phyloP scores from a whole-genome alignment of 768 basidiomycete genomes.

The Butyriboletus loyo region DNA sequence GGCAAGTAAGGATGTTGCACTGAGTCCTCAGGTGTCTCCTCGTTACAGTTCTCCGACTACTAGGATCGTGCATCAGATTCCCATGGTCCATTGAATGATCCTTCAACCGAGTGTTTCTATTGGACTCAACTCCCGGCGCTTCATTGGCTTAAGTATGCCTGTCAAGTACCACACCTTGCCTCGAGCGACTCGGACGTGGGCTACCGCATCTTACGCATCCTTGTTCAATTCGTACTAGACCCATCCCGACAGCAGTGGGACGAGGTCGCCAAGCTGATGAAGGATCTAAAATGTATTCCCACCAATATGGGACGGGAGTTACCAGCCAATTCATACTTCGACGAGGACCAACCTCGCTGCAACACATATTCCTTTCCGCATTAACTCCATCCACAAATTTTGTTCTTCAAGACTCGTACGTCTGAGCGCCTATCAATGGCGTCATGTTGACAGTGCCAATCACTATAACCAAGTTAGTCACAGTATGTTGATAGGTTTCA shows the following conservation, averaged over 20 bases:
- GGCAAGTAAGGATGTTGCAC: background rate
- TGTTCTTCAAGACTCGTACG: too few species aligned
- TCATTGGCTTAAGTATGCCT: conserved; percentile 70
- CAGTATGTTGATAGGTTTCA: too few species aligned
- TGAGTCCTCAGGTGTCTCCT: background rate
- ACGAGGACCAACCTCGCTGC: too few species aligned
- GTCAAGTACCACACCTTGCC: conserved; percentile 26
- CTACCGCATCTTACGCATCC: conserved; percentile 56
- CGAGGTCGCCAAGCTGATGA: conserved; percentile 48
- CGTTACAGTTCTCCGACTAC: background rate
- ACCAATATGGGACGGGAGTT: conserved; percentile 68
- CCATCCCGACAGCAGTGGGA: conserved; percentile 52
- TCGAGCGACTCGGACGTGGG: conserved; percentile 36
- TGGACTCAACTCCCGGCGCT: conserved; percentile 72
- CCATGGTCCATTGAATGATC: background rate
- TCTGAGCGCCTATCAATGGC: too few species aligned
- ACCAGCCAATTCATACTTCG: conserved; percentile 76
- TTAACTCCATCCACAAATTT: too few species aligned
- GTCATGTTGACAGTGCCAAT: background rate
- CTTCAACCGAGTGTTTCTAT: conserved; percentile 54
- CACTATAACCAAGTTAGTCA: conserved; percentile 4
- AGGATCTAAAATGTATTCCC: conserved; percentile 59
- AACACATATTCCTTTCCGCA: too few species aligned
- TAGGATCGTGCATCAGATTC: too few species aligned
- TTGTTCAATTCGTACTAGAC: conserved; percentile 68